Percentiles rank a stretch among this genome's conserved stretches.
These are phyloP conservation scores for Mycena vitilis DNA, from an alignment of 768 basidiomycete genomes.

Conservation along the genomic window DNA sequence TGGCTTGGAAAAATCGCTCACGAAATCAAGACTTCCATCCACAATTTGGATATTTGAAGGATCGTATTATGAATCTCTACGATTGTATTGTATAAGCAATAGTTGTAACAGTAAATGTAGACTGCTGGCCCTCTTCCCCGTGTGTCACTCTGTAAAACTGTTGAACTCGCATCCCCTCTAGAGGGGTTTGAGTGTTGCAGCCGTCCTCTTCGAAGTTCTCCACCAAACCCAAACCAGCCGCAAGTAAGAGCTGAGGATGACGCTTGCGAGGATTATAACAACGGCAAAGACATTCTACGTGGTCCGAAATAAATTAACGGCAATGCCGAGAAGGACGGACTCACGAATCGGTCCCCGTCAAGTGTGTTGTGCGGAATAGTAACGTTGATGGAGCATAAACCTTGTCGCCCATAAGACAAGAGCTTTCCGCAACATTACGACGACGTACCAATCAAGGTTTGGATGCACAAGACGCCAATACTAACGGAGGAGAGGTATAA, in stretches of 20 bases:
- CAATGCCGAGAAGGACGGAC: neutral
- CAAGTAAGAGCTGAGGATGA: slow-evolving; percentile 49
- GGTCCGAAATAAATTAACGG: slow-evolving; percentile 26
- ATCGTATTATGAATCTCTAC: neutral
- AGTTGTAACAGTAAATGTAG: neutral
- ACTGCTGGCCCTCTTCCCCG: neutral
- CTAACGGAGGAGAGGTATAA: slow-evolving; percentile 75
- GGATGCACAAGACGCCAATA: slow-evolving; percentile 61
- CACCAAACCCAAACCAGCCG: slow-evolving; percentile 31
- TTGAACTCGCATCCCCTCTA: no score
- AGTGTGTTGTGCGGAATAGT: slow-evolving; percentile 65
- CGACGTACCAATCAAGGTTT: slow-evolving; percentile 66
- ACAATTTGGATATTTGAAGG: slow-evolving; percentile 4
- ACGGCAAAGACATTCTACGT: slow-evolving; percentile 67
- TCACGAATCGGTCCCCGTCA: slow-evolving; percentile 37
- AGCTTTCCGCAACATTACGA: neutral
- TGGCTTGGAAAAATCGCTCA: slow-evolving; percentile 24
- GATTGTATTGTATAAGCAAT: no score
- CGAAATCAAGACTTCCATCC: slow-evolving; percentile 10
- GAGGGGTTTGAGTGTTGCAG: slow-evolving; percentile 14
- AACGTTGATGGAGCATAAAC: slow-evolving; percentile 76
- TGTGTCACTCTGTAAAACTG: no score
- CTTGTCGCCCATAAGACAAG: slow-evolving; percentile 51
- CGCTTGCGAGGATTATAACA: slow-evolving; percentile 58
- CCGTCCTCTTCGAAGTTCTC: slow-evolving; percentile 26